These are phyloP conservation scores for Lepidium africanum DNA, from an alignment of 345 rosid species.

Conservation along the genomic window DNA sequence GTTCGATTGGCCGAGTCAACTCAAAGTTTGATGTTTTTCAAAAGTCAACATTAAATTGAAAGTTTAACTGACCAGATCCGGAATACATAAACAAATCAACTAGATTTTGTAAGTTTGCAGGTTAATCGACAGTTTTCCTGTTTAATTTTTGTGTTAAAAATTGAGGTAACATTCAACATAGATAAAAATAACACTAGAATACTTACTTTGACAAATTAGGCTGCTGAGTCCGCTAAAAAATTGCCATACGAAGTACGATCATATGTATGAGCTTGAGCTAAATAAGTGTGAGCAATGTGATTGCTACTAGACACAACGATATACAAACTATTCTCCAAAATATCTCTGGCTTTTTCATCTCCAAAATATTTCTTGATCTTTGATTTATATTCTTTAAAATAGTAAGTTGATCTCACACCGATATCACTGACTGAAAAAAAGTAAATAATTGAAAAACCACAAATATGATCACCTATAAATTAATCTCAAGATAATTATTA, in stretches of 20 bases:
- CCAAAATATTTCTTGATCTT: constrained; percentile 36
- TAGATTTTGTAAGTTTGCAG: no score
- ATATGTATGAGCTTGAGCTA: constrained; percentile 23
- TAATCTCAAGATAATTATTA: not conserved
- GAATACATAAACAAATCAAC: no score
- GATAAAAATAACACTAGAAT: not conserved
- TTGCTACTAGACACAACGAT: constrained; percentile 42
- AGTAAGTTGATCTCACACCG: constrained; percentile 30
- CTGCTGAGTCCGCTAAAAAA: constrained; percentile 31
- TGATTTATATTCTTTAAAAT: constrained; percentile 37
- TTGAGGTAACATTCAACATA: no score
- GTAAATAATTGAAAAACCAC: no score
- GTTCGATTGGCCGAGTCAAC: no score
- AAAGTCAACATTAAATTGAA: no score
- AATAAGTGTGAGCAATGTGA: constrained; percentile 49
- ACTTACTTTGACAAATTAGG: constrained; percentile 34
- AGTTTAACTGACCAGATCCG: no score
- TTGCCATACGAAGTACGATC: constrained; percentile 31
- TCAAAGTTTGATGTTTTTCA: no score
- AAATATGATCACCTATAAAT: not conserved
- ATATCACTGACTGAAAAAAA: constrained; percentile 19
- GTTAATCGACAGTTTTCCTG: no score
- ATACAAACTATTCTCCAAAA: constrained; percentile 31
- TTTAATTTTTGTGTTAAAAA: no score
- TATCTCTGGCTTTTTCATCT: constrained; percentile 32